Evolutionary conservation across 495 filamentous ascomycete genomes (phyloP).

Genomic region (Neurospora cerealis): DNA sequence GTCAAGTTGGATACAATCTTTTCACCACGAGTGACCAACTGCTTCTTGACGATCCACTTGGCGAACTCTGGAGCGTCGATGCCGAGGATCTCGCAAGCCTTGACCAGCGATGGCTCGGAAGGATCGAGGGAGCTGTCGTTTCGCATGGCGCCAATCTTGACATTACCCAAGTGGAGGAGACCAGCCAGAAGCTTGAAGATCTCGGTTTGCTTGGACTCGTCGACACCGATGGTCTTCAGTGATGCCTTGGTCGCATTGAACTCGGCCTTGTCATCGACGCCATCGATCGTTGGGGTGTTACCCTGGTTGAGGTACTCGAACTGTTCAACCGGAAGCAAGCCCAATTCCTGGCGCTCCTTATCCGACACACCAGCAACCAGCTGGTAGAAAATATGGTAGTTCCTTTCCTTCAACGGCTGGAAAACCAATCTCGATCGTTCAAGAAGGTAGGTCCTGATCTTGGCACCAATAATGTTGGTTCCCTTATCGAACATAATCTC

Average conservation of each 20-base stretch:
- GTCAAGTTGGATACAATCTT: constrained; percentile 96
- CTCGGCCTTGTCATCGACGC: constrained; percentile 91
- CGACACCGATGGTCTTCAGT: constrained; percentile 78
- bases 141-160: constrained; percentile 83
- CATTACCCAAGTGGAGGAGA: constrained; percentile 88
- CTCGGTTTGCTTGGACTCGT: constrained; percentile 58
- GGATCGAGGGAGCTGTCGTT: constrained; percentile 78
- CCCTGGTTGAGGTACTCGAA: constrained; percentile 97
- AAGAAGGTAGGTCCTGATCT: constrained; percentile 90
- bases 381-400: constrained; percentile 99
- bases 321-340: constrained; percentile 72
- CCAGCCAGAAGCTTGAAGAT: constrained; percentile 91
- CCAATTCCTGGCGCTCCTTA: constrained; percentile 65
- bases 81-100: constrained; percentile 78
- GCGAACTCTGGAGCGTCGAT: constrained; percentile 83
- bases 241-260: constrained; percentile 82
- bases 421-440: constrained; percentile 97
- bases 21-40: constrained; percentile 90
- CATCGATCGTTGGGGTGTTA: constrained; percentile 79
- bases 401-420: constrained; percentile 92
- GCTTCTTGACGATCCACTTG: constrained; percentile 99
- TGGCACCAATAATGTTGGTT: constrained; percentile 95
- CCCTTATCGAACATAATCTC: constrained; percentile 97
- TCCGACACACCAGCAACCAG: constrained; percentile 90
- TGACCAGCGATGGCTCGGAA: constrained; percentile 68